Conservation (phyloP, 2,329 filamentous ascomycete species). For the Botrytis medusae region DNA sequence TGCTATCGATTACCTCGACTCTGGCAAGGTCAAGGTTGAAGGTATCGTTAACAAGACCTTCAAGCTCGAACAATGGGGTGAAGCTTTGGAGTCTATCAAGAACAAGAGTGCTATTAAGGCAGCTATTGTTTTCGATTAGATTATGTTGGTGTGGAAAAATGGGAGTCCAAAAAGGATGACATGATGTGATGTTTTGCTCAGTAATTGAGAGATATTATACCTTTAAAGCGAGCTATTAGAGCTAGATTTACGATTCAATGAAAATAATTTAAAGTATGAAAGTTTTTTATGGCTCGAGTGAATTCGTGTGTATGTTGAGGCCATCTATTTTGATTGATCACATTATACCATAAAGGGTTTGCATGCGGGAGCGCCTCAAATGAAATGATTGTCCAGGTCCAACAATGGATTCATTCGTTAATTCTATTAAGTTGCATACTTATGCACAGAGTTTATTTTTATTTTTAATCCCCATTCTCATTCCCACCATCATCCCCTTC, state of each 20-base stretch:
- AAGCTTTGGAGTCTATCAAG: constrained; percentile 67
- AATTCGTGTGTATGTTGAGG: neutral
- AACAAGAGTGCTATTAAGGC: constrained; percentile 75
- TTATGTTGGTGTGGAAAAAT: neutral
- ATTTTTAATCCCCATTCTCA: neutral
- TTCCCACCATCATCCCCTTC: neutral
- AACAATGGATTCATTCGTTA: neutral
- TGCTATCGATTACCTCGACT: constrained; percentile 57
- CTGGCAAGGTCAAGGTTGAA: constrained; percentile 59
- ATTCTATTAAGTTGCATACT: neutral
- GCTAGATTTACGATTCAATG: constrained; percentile 13
- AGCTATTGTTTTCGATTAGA: constrained; percentile 65
- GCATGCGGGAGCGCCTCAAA: no score
- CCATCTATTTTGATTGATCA: neutral
- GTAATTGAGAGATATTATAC: constrained; percentile 2
- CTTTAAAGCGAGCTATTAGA: neutral
- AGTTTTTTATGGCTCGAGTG: neutral
- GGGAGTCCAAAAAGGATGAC: neutral
- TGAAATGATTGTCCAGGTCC: neutral
- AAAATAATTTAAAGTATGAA: constrained; percentile 1
- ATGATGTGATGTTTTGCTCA: constrained; percentile 5
- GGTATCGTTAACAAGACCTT: constrained; percentile 74
- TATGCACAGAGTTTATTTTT: neutral
- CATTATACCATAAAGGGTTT: neutral
- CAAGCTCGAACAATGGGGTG: constrained; percentile 70